Evolutionary conservation across 495 filamentous ascomycete species (phyloP), one percentile per base, ranked within the genome.

Genomic region (Chaetomium fimeti): DNA sequence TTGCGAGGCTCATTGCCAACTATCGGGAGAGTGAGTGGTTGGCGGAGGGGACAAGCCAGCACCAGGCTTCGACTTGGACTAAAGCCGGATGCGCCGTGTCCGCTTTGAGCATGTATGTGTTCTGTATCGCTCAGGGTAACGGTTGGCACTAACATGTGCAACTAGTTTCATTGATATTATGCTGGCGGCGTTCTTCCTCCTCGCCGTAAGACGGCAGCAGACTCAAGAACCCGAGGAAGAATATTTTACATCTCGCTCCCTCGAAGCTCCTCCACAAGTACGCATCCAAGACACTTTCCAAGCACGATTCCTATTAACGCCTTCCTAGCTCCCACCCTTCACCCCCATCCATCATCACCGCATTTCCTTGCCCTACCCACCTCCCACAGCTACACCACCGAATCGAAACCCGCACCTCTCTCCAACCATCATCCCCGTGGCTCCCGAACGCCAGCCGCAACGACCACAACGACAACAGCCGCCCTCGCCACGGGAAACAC

Each of bases 81-180:
- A 67, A 71, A 42, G 67, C 68, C 20, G 71, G 71, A 22, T 65
- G 53, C 25, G 65, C 62, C 20, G 65, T 64, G 42, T 47, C 69
- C 8, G 65, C 24, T 16, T 25, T 68, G 51, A 68, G 67, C 25
- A 52, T 70, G 61, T 71, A 66, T 40, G 65, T 51, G 32, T 5
- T n/a, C 1, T n/a, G n/a, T 40, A 22, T 4, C n/a, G 5, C 2
- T 32, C 15, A 24, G 0, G 12, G 7, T 5, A 8, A 22, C 0
- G 7, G 29, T 3, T n/a, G 22, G n/a, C 36, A 15, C 27, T 66
- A 11, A 56, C 42, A 15, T 12, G 0, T 2, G 4, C 25, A 2
- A 3, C 3, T 38, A 69, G 64, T 15, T 22, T 66, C n/a, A 12
- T 74, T 20, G 69, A 73, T 48, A 55, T 73, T 25, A 13, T 61